Evolutionary conservation across 2,329 filamentous ascomycete genomes (phyloP), one percentile per base, ranked within the genome.

Genomic region (Stagonosporopsis tanaceti): DNA sequence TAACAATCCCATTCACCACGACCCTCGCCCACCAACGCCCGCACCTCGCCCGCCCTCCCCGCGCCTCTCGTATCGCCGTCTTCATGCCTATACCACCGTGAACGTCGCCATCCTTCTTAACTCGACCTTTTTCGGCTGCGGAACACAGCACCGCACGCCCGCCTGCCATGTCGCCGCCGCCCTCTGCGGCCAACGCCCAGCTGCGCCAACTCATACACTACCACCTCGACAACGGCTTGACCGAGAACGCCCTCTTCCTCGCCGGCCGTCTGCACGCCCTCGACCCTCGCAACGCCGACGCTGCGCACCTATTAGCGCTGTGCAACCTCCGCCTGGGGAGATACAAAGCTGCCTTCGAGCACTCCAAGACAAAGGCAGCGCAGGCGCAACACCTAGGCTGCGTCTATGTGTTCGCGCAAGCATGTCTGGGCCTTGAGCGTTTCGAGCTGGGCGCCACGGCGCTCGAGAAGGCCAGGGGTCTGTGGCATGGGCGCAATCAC

Each of bases 171-270:
- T 82, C 85, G 54, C 82, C 84, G 34, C 82, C 84, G 41, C 82
- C 80, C 41, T 76, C 82, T 45, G 80, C 85, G 70, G 81, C 86
- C 59, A 82, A 83, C 53, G 78, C 79, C 64, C 87, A 89, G 75
- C 80, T 89, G 69, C 82, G 86, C 69, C 85, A 89, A 67, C 80
- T 89, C 46, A 84, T 90, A 61, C 88, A 87, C 78, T 89, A 90
- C 74, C 84, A 89, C 73, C 87, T 99, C 76, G 95, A 99, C 81
- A 96, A 97, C 74, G 89, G 93, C 71, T 87, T 93, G 35, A 84
- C 90, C 72, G 88, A 93, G 53, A 98, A 96, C 74, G 95, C 95
- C 54, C 87, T 97, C 39, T 99, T 99, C 79, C 92, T 97, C 60
- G 91, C 95, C 59, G 92, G 94, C 71, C 88, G 95, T 63, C 85